A percentile compares a stretch with the other conserved stretches of the same genome.
Conservation (phyloP, 75 land plant species). For the Azolla pinnata region DNA sequence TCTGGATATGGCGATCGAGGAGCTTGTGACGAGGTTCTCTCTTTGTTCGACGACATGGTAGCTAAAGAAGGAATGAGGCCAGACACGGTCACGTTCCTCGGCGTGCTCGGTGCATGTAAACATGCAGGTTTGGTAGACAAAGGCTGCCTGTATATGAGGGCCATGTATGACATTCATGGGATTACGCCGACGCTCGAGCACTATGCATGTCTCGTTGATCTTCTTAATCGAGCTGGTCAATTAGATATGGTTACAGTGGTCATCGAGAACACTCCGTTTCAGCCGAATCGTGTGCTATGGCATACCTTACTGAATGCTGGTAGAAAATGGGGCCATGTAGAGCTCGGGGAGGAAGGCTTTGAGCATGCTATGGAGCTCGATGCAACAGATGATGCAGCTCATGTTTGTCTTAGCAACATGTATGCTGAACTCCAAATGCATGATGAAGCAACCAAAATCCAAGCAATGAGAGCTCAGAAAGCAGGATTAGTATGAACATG, state of each 20-base stretch:
- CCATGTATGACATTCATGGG: slow-evolving; percentile 15
- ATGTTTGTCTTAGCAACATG: slow-evolving; percentile 15
- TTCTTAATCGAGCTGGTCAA: slow-evolving; percentile 29
- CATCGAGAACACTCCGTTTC: slow-evolving; percentile 6
- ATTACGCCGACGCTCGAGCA: slow-evolving; percentile 18
- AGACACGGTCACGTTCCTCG: slow-evolving; percentile 24
- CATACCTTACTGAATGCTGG: slow-evolving; percentile 23
- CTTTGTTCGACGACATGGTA: slow-evolving; percentile 14
- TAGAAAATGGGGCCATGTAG: slow-evolving; percentile 13
- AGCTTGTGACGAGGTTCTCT: slow-evolving; percentile 17
- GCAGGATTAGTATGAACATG: too few species aligned
- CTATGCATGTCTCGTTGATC: slow-evolving; percentile 32
- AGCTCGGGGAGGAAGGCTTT: slow-evolving; percentile 19
- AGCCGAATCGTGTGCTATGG: slow-evolving; percentile 20
- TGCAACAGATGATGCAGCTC: slow-evolving; percentile 17
- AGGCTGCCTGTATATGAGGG: slow-evolving; percentile 18
- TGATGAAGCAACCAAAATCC: slow-evolving; percentile 15
- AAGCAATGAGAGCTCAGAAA: not conserved
- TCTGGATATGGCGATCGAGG: slow-evolving; percentile 31
- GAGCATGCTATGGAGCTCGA: slow-evolving; percentile 19
- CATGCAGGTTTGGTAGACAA: slow-evolving; percentile 32
- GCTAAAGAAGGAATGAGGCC: slow-evolving; percentile 18
- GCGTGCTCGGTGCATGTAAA: slow-evolving; percentile 24
- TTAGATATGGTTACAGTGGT: slow-evolving; percentile 19
- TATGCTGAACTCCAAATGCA: slow-evolving; percentile 28